These are phyloP conservation scores for Podospora pseudoanserina DNA, from an alignment of 495 filamentous ascomycete genomes.

Conservation along the genomic window DNA sequence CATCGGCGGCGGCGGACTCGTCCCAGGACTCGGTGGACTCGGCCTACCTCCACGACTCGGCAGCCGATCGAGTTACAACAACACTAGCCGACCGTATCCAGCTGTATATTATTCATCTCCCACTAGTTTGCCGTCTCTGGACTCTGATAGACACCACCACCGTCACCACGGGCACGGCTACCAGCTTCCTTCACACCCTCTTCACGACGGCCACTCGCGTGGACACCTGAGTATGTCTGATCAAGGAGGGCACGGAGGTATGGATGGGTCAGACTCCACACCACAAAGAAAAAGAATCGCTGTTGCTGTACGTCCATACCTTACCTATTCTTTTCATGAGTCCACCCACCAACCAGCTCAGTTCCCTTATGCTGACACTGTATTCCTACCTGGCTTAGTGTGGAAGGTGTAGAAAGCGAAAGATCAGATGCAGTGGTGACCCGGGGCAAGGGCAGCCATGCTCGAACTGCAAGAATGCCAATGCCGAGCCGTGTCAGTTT, in stretches of 20 bases:
- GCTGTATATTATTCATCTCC: background rate
- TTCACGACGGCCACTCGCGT: conserved; percentile 27
- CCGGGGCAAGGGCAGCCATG: conserved; percentile 71
- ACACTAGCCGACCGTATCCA: background rate
- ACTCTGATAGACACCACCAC: conserved; percentile 36
- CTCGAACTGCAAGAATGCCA: conserved; percentile 74
- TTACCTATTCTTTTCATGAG: background rate
- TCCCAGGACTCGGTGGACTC: background rate
- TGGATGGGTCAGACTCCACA: conserved; percentile 36
- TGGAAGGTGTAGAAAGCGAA: conserved; percentile 83
- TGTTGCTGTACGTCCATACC: conserved; percentile 59
- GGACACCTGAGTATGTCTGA: background rate
- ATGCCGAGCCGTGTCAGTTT: conserved; percentile 69
- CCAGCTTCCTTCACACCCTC: conserved; percentile 12
- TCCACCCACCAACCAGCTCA: no score
- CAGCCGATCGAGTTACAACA: background rate
- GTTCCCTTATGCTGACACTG: background rate
- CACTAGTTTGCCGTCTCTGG: conserved; percentile 15
- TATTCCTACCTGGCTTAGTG: conserved; percentile 55
- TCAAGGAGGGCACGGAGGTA: background rate
- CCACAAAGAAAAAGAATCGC: conserved; percentile 58
- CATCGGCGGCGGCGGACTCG: background rate
- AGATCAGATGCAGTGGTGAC: conserved; percentile 95
- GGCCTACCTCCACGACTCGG: background rate
- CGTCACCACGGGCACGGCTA: conserved; percentile 4